Evolutionary conservation across 2,329 filamentous ascomycete species (phyloP).

Genomic region (Coniella vitis): DNA sequence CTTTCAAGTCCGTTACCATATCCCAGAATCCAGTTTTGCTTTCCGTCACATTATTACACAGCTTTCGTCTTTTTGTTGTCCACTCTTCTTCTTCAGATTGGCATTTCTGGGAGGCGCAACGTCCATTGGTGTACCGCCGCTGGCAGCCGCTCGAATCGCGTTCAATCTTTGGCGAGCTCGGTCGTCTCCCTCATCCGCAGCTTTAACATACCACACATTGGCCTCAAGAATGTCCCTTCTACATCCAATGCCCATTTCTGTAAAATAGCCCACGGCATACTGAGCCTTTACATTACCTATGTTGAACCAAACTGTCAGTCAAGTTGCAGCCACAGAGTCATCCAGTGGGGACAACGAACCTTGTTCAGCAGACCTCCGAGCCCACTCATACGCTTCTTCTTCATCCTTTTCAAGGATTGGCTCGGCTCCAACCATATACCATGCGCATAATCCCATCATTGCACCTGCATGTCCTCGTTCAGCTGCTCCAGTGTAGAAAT

Average conservation of each 20-base stretch:
- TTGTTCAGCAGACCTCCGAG: constrained; percentile 73
- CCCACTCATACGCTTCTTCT: constrained; percentile 95
- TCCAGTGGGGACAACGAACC: constrained; percentile 49
- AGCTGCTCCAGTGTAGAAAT: constrained; percentile 93
- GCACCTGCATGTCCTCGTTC: constrained; percentile 75
- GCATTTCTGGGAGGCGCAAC: constrained; percentile 39
- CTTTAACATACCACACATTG: constrained; percentile 97
- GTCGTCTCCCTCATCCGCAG: constrained; percentile 85
- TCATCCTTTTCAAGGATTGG: constrained; percentile 92
- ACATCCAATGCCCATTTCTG: constrained; percentile 96
- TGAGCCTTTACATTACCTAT: constrained; percentile 68
- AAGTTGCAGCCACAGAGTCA: background rate
- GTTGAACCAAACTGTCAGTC: constrained; percentile 16
- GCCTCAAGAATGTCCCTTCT: constrained; percentile 90
- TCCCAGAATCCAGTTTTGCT: background rate
- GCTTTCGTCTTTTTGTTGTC: constrained; percentile 41
- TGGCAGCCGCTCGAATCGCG: constrained; percentile 78
- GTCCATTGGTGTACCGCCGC: constrained; percentile 50
- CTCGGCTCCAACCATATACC: constrained; percentile 95
- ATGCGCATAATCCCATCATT: constrained; percentile 98
- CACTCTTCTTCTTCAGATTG: constrained; percentile 45
- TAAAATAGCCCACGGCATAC: constrained; percentile 94
- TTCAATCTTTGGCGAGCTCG: constrained; percentile 80
- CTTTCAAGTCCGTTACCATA: background rate
- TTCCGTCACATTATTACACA: constrained; percentile 49